These are phyloP conservation scores for Teunomyces barrocoloradensis DNA, from an alignment of 805 yeast species.

Conservation along the genomic window DNA sequence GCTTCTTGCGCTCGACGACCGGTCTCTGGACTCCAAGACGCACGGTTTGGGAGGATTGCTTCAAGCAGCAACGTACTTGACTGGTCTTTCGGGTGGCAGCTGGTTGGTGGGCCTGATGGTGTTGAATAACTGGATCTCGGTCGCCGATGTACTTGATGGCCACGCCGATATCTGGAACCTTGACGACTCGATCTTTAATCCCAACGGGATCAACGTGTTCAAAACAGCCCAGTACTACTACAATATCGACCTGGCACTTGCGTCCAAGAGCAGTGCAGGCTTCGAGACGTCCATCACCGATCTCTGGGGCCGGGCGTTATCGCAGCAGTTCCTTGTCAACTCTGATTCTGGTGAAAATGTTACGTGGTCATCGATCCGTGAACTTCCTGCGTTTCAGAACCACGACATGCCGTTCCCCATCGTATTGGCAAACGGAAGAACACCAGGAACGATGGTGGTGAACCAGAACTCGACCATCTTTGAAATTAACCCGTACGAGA, in stretches of 20 bases:
- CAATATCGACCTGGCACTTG: constrained; percentile 24
- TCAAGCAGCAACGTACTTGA: constrained; percentile 12
- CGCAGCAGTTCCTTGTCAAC: constrained; percentile 31
- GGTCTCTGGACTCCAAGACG: constrained; percentile 36
- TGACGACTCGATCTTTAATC: constrained; percentile 54
- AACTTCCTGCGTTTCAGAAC: constrained; percentile 21
- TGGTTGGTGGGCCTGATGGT: constrained; percentile 48
- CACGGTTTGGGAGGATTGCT: constrained; percentile 38
- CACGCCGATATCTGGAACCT: constrained; percentile 61
- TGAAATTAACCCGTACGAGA: constrained; percentile 38
- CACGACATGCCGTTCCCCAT: constrained; percentile 41
- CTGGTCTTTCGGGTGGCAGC: constrained; percentile 55
- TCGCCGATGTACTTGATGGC: constrained; percentile 26
- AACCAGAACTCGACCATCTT: constrained; percentile 63
- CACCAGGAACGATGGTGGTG: constrained; percentile 57
- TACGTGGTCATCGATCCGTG: constrained; percentile 25
- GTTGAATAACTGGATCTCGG: constrained; percentile 37
- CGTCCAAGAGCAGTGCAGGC: constrained; percentile 33
- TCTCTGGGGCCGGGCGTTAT: constrained; percentile 41
- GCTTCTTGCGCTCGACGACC: constrained; percentile 10
- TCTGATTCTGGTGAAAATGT: constrained; percentile 25
- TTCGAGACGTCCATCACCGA: constrained; percentile 38
- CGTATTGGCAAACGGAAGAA: constrained; percentile 53
- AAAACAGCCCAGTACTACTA: constrained; percentile 49
- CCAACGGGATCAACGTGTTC: constrained; percentile 61